phyloP scores from a whole-genome alignment of 352 stramenopile genomes.

The Pythium pyrilobum region DNA sequence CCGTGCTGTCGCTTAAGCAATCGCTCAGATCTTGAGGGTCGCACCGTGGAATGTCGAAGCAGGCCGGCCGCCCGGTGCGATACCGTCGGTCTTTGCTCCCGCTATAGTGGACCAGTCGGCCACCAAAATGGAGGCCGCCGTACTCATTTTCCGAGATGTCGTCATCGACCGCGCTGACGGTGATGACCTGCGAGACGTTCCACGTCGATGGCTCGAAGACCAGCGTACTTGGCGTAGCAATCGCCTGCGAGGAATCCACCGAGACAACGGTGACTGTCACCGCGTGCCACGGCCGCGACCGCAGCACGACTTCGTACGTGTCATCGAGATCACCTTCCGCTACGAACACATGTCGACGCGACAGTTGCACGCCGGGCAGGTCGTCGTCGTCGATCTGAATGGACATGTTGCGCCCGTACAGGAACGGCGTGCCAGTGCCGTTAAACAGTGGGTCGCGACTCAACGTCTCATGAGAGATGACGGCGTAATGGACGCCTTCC shows the following conservation, averaged over 20 bases:
- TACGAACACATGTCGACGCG: constrained; percentile 50
- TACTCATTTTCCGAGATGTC: constrained; percentile 51
- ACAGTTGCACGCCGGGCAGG: constrained; percentile 39
- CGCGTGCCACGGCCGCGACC: constrained; percentile 48
- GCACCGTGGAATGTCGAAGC: constrained; percentile 55
- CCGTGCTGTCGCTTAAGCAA: constrained; percentile 24
- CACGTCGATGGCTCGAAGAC: constrained; percentile 39
- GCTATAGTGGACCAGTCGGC: constrained; percentile 45
- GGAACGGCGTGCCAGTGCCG: constrained; percentile 43
- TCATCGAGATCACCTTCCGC: constrained; percentile 53
- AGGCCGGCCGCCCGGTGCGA: constrained; percentile 49
- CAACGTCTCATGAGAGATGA: constrained; percentile 34
- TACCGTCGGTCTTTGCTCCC: constrained; percentile 60
- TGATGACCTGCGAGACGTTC: constrained; percentile 41
- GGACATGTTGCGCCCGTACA: constrained; percentile 49
- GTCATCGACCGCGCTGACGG: constrained; percentile 54
- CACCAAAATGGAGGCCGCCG: constrained; percentile 52
- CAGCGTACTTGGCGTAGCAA: constrained; percentile 22
- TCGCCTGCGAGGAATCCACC: constrained; percentile 40
- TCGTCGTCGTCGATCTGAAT: constrained; percentile 76
- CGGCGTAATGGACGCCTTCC: constrained; percentile 58
- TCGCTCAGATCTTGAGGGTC: constrained; percentile 20
- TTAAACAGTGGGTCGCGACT: constrained; percentile 60
- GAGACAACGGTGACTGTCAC: constrained; percentile 40
- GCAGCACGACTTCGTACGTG: constrained; percentile 50